Evolutionary conservation across 148 eudicot genomes (phyloP), one percentile per base, ranked within the genome.

Genomic region (Arctostaphylos glauca): DNA sequence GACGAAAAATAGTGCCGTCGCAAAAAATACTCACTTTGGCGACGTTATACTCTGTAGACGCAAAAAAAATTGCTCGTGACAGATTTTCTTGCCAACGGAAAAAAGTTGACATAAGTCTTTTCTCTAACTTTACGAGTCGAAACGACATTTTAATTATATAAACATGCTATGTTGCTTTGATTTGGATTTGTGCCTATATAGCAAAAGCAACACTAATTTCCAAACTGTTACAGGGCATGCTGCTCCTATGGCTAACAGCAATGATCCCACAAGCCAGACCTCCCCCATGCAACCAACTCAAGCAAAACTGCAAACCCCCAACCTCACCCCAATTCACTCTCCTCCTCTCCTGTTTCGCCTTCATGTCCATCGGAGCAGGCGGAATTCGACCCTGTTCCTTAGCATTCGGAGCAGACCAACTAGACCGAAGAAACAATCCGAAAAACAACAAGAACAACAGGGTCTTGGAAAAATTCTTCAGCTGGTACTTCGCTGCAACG

Each of bases 391-490:
- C 98, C 0, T 92, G 95, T 74, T 95, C 98, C 14, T 90, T 91
- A 58, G 98, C 98, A n/a, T 95, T 95, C 49, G 98, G 98, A 5
- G 98, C 97, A 4, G 94, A 93, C 81, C 98, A 95, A 83, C 68
- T 95, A 7, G 97, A 93, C 81, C 86, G 60, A 43, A 84, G 90
- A 73, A 87, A 87, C 12, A 85, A 84, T 76, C 89, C 87, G 9
- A 89, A 31, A 31, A 31, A 31, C 38, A 31, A 88, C 14, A n/a
- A n/a, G n/a, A n/a, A 90, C 3, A 77, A 82, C 31, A 88, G 88
- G 83, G 86, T 90, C 43, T 72, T 95, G 23, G 98, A 93, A 73
- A 92, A 89, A 75, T 95, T 86, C 85, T 95, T 95, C 77, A 87
- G 81, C 64, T 95, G 97, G 97, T 95, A 95, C 83, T 95, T 93